Evolutionary conservation across 345 rosid species (phyloP).

Genomic region (Cardamine chenopodiifolia): DNA sequence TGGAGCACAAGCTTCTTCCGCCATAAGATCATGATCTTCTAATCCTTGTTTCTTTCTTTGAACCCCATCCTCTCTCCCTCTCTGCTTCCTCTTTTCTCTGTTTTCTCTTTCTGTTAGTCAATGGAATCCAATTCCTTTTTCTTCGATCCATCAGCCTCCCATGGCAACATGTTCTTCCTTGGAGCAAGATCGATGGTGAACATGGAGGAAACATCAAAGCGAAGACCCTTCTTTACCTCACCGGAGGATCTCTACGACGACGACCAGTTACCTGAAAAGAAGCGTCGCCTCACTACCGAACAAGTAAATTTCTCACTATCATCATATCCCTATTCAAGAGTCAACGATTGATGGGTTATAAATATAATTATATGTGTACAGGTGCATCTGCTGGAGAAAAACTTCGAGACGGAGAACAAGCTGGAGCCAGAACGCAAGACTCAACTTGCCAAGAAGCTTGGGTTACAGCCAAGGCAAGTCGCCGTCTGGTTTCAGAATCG

Average conservation of each 20-base stretch:
- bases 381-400: slow-evolving; percentile 87
- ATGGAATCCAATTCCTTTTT: slow-evolving; percentile 76
- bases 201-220: slow-evolving; percentile 70
- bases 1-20: slow-evolving; percentile 99
- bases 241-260: slow-evolving; percentile 73
- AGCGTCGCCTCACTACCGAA: slow-evolving; percentile 76
- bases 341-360: not conserved
- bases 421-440: slow-evolving; percentile 92
- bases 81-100: slow-evolving; percentile 6
- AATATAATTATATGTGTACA: not conserved
- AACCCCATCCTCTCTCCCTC: too few species aligned
- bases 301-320: slow-evolving; percentile 52
- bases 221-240: slow-evolving; percentile 72
- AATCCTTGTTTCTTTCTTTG: slow-evolving; percentile 10
- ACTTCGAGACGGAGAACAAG: slow-evolving; percentile 93
- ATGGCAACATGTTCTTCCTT: slow-evolving; percentile 68
- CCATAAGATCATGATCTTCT: slow-evolving; percentile 90
- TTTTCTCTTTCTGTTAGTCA: not conserved
- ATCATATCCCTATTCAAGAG: not conserved
- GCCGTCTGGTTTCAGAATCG: slow-evolving; percentile 99
- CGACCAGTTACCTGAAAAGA: slow-evolving; percentile 79
- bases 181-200: too few species aligned
- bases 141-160: slow-evolving; percentile 61
- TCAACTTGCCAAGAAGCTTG: slow-evolving; percentile 83
- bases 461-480: slow-evolving; percentile 90